These are phyloP conservation scores for Yamadazyma atlantica DNA, from an alignment of 1,139 yeast genomes.

Conservation along the genomic window DNA sequence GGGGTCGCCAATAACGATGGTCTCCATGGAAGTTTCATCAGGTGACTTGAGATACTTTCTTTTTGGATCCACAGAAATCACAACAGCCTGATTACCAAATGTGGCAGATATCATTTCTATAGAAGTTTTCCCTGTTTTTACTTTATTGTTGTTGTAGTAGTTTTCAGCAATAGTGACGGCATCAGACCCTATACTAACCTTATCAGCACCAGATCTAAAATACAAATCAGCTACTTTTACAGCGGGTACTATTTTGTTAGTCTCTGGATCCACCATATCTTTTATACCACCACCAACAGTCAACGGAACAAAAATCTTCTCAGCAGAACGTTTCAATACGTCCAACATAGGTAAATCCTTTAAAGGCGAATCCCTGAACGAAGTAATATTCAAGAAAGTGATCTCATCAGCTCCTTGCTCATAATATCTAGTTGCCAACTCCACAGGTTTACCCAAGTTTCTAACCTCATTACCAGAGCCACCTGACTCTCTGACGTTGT, in stretches of 20 bases:
- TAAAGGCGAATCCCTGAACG: conserved; percentile 90
- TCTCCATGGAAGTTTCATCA: conserved; percentile 54
- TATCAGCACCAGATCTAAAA: conserved; percentile 95
- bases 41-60: conserved; percentile 72
- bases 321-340: conserved; percentile 78
- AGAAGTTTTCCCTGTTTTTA: conserved; percentile 73
- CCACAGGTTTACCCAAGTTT: conserved; percentile 94
- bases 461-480: conserved; percentile 60
- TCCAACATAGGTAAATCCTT: conserved; percentile 93
- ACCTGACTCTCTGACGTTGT: conserved; percentile 83
- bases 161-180: conserved; percentile 89
- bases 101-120: conserved; percentile 89
- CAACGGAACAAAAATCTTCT: conserved; percentile 89
- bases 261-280: conserved; percentile 79
- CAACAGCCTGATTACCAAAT: conserved; percentile 96
- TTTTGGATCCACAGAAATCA: conserved; percentile 94
- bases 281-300: conserved; percentile 98
- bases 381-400: conserved; percentile 89
- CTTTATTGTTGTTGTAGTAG: conserved; percentile 58
- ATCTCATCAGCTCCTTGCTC: conserved; percentile 96
- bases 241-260: conserved; percentile 74
- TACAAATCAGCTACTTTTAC: conserved; percentile 86
- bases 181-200: conserved; percentile 96
- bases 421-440: conserved; percentile 85
- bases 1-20: conserved; percentile 46